A percentile compares a stretch with the other conserved stretches of the same genome.
These are phyloP conservation scores for Colletotrichum coccodes DNA, from an alignment of 2,329 filamentous ascomycete species.

Conservation along the genomic window DNA sequence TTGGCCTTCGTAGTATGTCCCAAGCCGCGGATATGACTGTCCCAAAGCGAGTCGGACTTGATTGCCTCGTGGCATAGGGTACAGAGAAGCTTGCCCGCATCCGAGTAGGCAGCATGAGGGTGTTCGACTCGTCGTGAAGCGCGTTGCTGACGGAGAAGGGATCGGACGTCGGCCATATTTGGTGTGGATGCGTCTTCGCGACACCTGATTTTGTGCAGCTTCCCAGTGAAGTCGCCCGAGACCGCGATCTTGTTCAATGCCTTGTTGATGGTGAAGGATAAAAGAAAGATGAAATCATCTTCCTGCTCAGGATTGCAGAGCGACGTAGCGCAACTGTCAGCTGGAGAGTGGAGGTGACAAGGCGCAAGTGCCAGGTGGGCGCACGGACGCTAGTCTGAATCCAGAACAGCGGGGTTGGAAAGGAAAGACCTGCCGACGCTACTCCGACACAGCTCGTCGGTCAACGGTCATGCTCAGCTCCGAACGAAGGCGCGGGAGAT, in stretches of 20 bases:
- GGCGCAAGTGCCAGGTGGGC: constrained; percentile 11
- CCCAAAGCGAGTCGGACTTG: constrained; percentile 75
- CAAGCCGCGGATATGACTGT: constrained; percentile 65
- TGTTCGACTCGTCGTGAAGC: constrained; percentile 78
- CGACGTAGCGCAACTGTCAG: constrained; percentile 14
- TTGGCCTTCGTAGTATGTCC: constrained; percentile 46
- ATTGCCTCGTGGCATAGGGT: constrained; percentile 71
- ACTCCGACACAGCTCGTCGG: not conserved
- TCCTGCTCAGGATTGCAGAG: constrained; percentile 7
- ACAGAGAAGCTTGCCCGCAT: constrained; percentile 75
- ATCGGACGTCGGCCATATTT: constrained; percentile 81
- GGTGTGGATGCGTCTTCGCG: constrained; percentile 4
- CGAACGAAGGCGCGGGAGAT: not conserved
- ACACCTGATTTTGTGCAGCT: not conserved
- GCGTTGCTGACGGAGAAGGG: constrained; percentile 82
- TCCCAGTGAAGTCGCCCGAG: not conserved
- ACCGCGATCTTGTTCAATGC: constrained; percentile 13
- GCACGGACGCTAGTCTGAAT: not conserved
- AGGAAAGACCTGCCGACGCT: constrained; percentile 17
- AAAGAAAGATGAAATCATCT: constrained; percentile 6
- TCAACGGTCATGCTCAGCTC: not conserved
- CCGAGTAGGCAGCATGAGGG: constrained; percentile 74
- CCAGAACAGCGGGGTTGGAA: not conserved
- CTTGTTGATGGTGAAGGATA: constrained; percentile 2
- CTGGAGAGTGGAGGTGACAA: constrained; percentile 19